phyloP scores from a whole-genome alignment of 768 basidiomycete genomes.

The Boletus vinaceobasis region DNA sequence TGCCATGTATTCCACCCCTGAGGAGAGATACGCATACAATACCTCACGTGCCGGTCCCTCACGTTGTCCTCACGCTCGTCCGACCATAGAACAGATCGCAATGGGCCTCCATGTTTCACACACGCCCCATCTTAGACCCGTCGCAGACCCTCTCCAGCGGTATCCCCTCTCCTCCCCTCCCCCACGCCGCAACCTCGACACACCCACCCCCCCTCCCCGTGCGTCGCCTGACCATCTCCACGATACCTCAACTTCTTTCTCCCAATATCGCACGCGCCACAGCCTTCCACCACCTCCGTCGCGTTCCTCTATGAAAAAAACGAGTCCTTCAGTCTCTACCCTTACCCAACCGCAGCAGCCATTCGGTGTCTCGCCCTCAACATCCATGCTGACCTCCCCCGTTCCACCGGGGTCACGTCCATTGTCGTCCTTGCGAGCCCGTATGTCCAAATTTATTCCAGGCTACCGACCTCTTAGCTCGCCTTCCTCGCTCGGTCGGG shows the following conservation, averaged over 20 bases:
- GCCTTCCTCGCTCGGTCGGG: slow-evolving; percentile 32
- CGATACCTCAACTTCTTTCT: slow-evolving; percentile 21
- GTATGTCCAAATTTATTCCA: slow-evolving; percentile 53
- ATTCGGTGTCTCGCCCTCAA: slow-evolving; percentile 18
- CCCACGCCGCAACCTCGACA: slow-evolving; percentile 17
- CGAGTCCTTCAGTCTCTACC: slow-evolving; percentile 27
- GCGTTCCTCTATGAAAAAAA: slow-evolving; percentile 66
- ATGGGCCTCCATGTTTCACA: slow-evolving; percentile 79
- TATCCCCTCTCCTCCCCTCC: slow-evolving; percentile 17
- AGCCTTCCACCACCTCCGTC: slow-evolving; percentile 53
- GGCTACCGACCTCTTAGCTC: slow-evolving; percentile 39
- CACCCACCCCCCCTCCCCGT: slow-evolving; percentile 26
- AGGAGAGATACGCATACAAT: slow-evolving; percentile 33
- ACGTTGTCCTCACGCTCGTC: slow-evolving; percentile 45
- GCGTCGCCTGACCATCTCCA: slow-evolving; percentile 21
- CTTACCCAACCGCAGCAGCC: slow-evolving; percentile 20
- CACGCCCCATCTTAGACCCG: slow-evolving; percentile 64
- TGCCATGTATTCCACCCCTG: slow-evolving; percentile 43
- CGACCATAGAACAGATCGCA: slow-evolving; percentile 72
- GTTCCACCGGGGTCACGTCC: slow-evolving; percentile 28
- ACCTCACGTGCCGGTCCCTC: slow-evolving; percentile 36
- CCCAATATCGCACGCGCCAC: slow-evolving; percentile 20
- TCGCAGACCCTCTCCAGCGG: slow-evolving; percentile 17
- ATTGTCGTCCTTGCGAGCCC: slow-evolving; percentile 40
- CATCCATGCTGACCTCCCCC: slow-evolving; percentile 37